A percentile compares a stretch with the other conserved stretches of the same genome.
Conservation (phyloP, 2,329 filamentous ascomycete genomes). For the Taxawa tesnikishii region DNA sequence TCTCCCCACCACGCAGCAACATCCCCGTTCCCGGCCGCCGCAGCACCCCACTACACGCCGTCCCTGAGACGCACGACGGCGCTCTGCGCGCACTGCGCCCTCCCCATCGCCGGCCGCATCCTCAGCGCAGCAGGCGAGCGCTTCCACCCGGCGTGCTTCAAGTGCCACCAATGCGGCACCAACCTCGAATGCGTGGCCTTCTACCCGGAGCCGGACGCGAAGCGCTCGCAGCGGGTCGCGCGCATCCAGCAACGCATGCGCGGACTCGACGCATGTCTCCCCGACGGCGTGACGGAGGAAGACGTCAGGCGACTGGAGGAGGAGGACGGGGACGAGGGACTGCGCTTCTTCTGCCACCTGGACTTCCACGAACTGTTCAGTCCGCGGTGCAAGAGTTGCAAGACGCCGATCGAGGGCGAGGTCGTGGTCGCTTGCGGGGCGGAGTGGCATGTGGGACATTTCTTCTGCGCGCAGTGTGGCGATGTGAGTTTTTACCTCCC, state of each 20-base stretch:
- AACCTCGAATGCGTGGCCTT: conserved; percentile 91
- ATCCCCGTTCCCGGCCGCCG: conserved; percentile 3
- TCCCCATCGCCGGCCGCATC: conserved; percentile 81
- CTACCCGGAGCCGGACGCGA: conserved; percentile 73
- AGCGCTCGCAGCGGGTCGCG: conserved; percentile 58
- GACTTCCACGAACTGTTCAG: conserved; percentile 95
- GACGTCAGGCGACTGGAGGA: conserved; percentile 15
- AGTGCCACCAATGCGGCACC: conserved; percentile 77
- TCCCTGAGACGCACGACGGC: conserved; percentile 46
- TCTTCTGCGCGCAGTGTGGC: conserved; percentile 97
- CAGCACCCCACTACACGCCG: conserved; percentile 28
- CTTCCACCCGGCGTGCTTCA: conserved; percentile 90
- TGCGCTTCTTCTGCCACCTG: conserved; percentile 94
- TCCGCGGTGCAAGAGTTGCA: conserved; percentile 89
- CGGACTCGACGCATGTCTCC: conserved; percentile 38
- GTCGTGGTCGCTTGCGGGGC: conserved; percentile 84
- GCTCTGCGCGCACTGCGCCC: conserved; percentile 70
- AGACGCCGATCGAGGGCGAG: conserved; percentile 90
- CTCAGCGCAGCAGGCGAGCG: conserved; percentile 70
- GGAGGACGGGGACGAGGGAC: conserved; percentile 54
- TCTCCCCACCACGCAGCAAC: conserved; percentile 34
- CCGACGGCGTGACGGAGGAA: conserved; percentile 51
- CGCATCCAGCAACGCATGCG: conserved; percentile 54
- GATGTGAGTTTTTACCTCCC: conserved; percentile 47
- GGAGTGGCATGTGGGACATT: conserved; percentile 97